A percentile compares a stretch with the other conserved stretches of the same genome.
Evolutionary conservation across 2,329 filamentous ascomycete species (phyloP).

Genomic region (Aspergillus transmontanensis): DNA sequence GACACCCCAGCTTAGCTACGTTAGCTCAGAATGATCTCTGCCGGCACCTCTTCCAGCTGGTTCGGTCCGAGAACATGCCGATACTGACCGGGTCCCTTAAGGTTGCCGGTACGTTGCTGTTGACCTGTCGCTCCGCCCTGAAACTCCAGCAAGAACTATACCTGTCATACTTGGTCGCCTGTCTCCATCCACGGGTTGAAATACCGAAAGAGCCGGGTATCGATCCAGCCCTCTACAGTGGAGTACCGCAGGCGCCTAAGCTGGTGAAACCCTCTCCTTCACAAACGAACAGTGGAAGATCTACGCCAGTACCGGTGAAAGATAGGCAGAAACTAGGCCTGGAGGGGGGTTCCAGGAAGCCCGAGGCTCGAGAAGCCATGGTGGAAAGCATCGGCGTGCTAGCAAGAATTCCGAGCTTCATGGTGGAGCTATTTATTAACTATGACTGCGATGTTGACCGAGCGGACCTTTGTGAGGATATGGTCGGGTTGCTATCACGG

Average conservation of each 20-base stretch:
- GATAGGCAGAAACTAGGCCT: conserved; percentile 90
- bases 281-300: conserved; percentile 74
- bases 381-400: conserved; percentile 93
- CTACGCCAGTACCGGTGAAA: conserved; percentile 87
- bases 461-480: conserved; percentile 89
- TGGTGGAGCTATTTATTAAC: conserved; percentile 95
- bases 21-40: conserved; percentile 93
- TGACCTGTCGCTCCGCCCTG: conserved; percentile 85
- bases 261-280: conserved; percentile 78
- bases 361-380: conserved; percentile 96
- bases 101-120: conserved; percentile 85
- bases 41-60: conserved; percentile 91
- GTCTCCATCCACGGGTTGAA: conserved; percentile 88
- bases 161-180: conserved; percentile 89
- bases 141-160: conserved; percentile 98
- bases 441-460: conserved; percentile 95
- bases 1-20: conserved; percentile 82
- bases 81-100: conserved; percentile 90
- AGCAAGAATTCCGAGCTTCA: conserved; percentile 88
- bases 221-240: conserved; percentile 86
- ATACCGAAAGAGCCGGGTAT: conserved; percentile 90
- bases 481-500: conserved; percentile 86
- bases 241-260: conserved; percentile 88
- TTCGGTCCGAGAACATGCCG: conserved; percentile 93
- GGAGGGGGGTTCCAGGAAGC: conserved; percentile 87